Percentiles rank a stretch among this genome's conserved stretches.
Conservation (phyloP, 2,329 filamentous ascomycete genomes). For the Colletotrichum agaves region DNA sequence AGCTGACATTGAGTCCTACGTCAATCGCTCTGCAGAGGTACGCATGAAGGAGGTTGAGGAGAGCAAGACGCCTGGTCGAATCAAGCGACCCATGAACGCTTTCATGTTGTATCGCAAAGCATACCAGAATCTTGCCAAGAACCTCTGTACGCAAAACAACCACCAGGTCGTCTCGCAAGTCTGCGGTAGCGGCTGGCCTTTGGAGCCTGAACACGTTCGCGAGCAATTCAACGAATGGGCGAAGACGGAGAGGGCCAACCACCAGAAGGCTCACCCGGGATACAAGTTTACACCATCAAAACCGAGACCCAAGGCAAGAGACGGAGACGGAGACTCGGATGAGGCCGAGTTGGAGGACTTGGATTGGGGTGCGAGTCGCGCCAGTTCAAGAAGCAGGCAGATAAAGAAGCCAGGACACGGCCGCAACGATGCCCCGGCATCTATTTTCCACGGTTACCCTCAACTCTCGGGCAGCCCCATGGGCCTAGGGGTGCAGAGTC, state of each 20-base stretch:
- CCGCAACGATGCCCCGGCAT: slow-evolving; percentile 41
- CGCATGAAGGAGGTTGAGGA: slow-evolving; percentile 75
- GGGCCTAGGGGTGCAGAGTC: slow-evolving; percentile 35
- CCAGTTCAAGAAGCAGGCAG: slow-evolving; percentile 44
- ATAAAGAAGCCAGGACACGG: slow-evolving; percentile 45
- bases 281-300: slow-evolving; percentile 97
- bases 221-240: slow-evolving; percentile 83
- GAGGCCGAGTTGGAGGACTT: slow-evolving; percentile 59
- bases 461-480: slow-evolving; percentile 31
- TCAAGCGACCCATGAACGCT: slow-evolving; percentile 95
- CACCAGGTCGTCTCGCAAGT: slow-evolving; percentile 91
- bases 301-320: slow-evolving; percentile 54
- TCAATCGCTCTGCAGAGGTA: slow-evolving; percentile 74
- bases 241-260: slow-evolving; percentile 83
- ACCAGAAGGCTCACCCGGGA: slow-evolving; percentile 83
- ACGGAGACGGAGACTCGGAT: slow-evolving; percentile 51
- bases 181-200: slow-evolving; percentile 86
- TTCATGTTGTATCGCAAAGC: slow-evolving; percentile 98
- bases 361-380: slow-evolving; percentile 51
- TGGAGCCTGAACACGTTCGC: slow-evolving; percentile 79
- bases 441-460: slow-evolving; percentile 35
- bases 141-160: slow-evolving; percentile 85
- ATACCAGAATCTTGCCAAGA: slow-evolving; percentile 87
- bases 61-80: slow-evolving; percentile 76
- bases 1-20: slow-evolving; percentile 83